Conservation (phyloP, 148 eudicot species). For the Dysphania ambrosioides region DNA sequence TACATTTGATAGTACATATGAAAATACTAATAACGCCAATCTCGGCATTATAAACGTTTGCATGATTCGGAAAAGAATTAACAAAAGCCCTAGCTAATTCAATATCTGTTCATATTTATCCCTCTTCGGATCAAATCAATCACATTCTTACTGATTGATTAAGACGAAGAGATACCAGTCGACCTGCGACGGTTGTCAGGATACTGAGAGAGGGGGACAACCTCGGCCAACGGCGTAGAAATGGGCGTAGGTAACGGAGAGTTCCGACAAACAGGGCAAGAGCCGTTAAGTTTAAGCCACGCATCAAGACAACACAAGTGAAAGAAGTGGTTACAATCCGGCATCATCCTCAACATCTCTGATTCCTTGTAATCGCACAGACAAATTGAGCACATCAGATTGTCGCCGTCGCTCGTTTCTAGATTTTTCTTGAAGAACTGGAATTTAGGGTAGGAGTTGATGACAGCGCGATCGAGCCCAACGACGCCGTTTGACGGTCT, state of each 20-base stretch:
- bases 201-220: slow-evolving; percentile 79
- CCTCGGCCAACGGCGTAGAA: slow-evolving; percentile 82
- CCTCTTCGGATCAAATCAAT: not conserved
- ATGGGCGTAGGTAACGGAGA: slow-evolving; percentile 91
- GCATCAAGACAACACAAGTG: slow-evolving; percentile 75
- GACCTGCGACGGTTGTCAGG: slow-evolving; percentile 62
- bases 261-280: slow-evolving; percentile 83
- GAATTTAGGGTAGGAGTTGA: slow-evolving; percentile 81
- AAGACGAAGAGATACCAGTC: slow-evolving; percentile 13
- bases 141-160: not conserved
- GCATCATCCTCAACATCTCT: slow-evolving; percentile 87
- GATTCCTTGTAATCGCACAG: slow-evolving; percentile 72
- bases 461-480: slow-evolving; percentile 59
- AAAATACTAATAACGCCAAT: not conserved
- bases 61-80: slow-evolving; percentile 16
- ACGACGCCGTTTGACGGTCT: slow-evolving; percentile 36
- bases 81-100: not conserved
- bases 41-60: not conserved
- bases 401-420: slow-evolving; percentile 8
- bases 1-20: no score
- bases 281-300: slow-evolving; percentile 75
- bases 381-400: slow-evolving; percentile 64
- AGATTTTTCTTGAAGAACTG: slow-evolving; percentile 32
- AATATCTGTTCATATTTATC: not conserved
- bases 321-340: slow-evolving; percentile 74